These are phyloP conservation scores for Trichoderma asperelloides DNA, from an alignment of 495 filamentous ascomycete genomes.

Conservation along the genomic window DNA sequence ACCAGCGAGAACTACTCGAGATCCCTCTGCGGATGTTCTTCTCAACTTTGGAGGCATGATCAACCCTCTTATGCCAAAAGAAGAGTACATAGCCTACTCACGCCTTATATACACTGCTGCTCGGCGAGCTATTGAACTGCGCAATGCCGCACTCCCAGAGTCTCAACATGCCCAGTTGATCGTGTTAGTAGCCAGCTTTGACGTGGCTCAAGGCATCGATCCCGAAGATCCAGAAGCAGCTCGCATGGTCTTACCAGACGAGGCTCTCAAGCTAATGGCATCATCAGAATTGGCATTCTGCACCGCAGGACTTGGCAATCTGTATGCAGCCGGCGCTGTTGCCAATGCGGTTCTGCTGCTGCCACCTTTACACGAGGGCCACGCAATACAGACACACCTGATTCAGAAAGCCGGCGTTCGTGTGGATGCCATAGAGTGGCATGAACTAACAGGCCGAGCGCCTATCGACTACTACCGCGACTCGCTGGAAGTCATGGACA, in stretches of 20 bases:
- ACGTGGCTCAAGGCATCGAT: not conserved
- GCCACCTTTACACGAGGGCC: not conserved
- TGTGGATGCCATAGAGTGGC: not conserved
- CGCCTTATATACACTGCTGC: not conserved
- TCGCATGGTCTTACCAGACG: not conserved
- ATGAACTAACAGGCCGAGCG: not conserved
- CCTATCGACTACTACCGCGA: not conserved
- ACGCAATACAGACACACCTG: not conserved
- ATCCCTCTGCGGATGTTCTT: not conserved
- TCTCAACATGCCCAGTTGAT: not conserved
- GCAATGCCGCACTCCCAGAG: not conserved
- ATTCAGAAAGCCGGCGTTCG: not conserved
- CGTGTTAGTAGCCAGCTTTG: not conserved
- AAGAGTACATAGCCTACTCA: not conserved
- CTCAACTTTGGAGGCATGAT: conserved; percentile 3
- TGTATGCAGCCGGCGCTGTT: not conserved
- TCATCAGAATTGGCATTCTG: not conserved
- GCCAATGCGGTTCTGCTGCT: not conserved
- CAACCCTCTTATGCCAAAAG: not conserved
- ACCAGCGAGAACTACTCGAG: not conserved
- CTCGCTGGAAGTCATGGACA: not conserved
- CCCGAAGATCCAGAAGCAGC: not conserved
- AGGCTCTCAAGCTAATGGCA: not conserved
- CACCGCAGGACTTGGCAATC: not conserved
- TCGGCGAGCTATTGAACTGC: not conserved